Evolutionary conservation across 331 rosid species (phyloP), one percentile per base, ranked within the genome.

Genomic region (Telfairia occidentalis): DNA sequence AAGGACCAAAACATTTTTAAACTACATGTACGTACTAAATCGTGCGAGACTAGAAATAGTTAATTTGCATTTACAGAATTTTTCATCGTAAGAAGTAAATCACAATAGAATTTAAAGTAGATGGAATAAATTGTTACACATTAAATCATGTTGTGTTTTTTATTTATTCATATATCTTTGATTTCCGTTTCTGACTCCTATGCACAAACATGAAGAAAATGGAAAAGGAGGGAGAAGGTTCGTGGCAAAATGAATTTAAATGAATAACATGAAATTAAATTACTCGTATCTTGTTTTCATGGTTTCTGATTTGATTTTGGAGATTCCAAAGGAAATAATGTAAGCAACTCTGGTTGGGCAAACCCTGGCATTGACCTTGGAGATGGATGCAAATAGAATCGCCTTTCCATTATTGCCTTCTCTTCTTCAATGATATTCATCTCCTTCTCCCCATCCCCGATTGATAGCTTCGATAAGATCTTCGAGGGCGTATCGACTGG

Each of bases 351-450:
- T 13, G 76, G 80, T 19, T 54, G 69, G 9, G 46, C 38, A 75
- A 16, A 72, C 18, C 85, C 86, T 50, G 82, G 67, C 60, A 63
- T 84, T 28, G 89, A 50, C 71, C 89, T 79, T 13, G 96, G 96
- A 21, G 96, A 91, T 48, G 95, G 96, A 78, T 87, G 95, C 90
- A 89, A 80, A 84, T 89, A 91, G 79, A 91, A 89, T 12, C 96
- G 50, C 80, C 87, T 87, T 76, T 88, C 97, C 80, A 76, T 84
- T 43, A 91, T 87, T 16, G 92, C 97, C 78, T 50, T 88, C 76
- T 89, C 96, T 86, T 89, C 97, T 82, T 91, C 95, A 53, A 86
- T 82, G 32, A 42, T 77, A 75, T 84, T 85, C 5, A 87, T 54
- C 37, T 34, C 88, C 77, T 67, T 85, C 45, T 79, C 82, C 59